phyloP scores from a whole-genome alignment of 805 yeast genomes.

The Hyphopichia homilentoma region DNA sequence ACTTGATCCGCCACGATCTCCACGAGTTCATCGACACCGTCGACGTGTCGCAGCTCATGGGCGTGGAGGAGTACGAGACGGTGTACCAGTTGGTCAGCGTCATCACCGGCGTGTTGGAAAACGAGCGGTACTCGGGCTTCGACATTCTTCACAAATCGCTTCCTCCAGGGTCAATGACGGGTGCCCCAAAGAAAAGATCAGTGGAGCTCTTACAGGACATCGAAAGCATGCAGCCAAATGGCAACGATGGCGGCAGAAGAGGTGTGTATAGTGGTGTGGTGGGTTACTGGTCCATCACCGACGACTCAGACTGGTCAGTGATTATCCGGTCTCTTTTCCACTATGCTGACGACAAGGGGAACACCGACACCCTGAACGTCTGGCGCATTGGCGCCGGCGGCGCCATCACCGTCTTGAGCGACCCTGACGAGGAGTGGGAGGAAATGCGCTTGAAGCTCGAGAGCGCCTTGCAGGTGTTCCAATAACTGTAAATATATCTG shows the following conservation, averaged over 20 bases:
- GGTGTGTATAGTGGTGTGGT: conserved; percentile 93
- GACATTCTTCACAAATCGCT: conserved; percentile 75
- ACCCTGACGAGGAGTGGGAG: conserved; percentile 82
- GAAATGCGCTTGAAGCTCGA: conserved; percentile 82
- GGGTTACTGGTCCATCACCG: conserved; percentile 91
- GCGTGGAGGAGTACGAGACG: conserved; percentile 86
- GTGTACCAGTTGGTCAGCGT: conserved; percentile 92
- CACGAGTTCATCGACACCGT: conserved; percentile 65
- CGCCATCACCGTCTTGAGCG: conserved; percentile 87
- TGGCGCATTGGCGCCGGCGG: conserved; percentile 99
- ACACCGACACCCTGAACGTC: conserved; percentile 16
- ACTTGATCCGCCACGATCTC: conserved; percentile 88
- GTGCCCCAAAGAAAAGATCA: conserved; percentile 94
- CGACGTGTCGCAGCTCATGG: conserved; percentile 74
- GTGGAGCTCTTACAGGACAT: conserved; percentile 71
- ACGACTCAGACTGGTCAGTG: conserved; percentile 94
- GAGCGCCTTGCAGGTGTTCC: conserved; percentile 74
- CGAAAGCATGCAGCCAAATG: conserved; percentile 41
- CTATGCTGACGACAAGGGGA: conserved; percentile 47
- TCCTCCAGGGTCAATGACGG: conserved; percentile 99
- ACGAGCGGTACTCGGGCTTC: conserved; percentile 52
- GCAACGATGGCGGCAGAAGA: conserved; percentile 45
- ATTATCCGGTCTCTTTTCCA: conserved; percentile 79
- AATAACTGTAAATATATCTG: conserved; percentile 7
- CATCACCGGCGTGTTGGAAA: conserved; percentile 58